Percentiles rank a stretch among this genome's conserved stretches.
Evolutionary conservation across 2,329 filamentous ascomycete genomes (phyloP).

Genomic region (Cytospora leucostoma): DNA sequence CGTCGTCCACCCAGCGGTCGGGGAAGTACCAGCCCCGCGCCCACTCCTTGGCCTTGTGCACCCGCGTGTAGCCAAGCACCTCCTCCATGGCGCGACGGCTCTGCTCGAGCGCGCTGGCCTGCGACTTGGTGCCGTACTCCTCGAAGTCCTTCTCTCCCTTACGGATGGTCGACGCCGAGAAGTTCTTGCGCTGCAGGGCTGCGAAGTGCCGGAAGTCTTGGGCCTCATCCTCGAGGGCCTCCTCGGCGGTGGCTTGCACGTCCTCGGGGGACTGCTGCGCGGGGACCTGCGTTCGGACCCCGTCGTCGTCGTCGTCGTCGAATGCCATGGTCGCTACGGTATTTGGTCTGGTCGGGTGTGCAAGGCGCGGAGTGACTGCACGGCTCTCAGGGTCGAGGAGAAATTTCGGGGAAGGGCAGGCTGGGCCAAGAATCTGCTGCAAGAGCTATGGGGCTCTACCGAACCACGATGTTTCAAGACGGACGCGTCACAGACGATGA

Average conservation of each 20-base stretch:
- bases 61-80: slow-evolving; percentile 74
- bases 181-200: slow-evolving; percentile 51
- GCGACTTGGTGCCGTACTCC: slow-evolving; percentile 81
- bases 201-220: slow-evolving; percentile 82
- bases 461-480: background rate
- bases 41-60: slow-evolving; percentile 66
- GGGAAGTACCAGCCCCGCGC: slow-evolving; percentile 75
- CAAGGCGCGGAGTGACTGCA: background rate
- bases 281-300: slow-evolving; percentile 17
- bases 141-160: slow-evolving; percentile 98
- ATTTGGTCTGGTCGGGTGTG: background rate
- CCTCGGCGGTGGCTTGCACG: slow-evolving; percentile 46
- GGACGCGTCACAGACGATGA: too few species aligned
- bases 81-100: slow-evolving; percentile 88
- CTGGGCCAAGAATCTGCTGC: slow-evolving; percentile 4
- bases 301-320: slow-evolving; percentile 38
- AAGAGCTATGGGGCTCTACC: too few species aligned
- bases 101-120: slow-evolving; percentile 74
- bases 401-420: background rate
- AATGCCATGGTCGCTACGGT: slow-evolving; percentile 32
- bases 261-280: slow-evolving; percentile 38
- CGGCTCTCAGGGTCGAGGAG: background rate
- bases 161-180: slow-evolving; percentile 69
- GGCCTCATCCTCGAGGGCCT: slow-evolving; percentile 73
- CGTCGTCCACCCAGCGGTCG: slow-evolving; percentile 48